Percentiles rank a stretch among this genome's conserved stretches.
Evolutionary conservation across 2,329 filamentous ascomycete species (phyloP).

Genomic region (Hymenoscyphus repandus): DNA sequence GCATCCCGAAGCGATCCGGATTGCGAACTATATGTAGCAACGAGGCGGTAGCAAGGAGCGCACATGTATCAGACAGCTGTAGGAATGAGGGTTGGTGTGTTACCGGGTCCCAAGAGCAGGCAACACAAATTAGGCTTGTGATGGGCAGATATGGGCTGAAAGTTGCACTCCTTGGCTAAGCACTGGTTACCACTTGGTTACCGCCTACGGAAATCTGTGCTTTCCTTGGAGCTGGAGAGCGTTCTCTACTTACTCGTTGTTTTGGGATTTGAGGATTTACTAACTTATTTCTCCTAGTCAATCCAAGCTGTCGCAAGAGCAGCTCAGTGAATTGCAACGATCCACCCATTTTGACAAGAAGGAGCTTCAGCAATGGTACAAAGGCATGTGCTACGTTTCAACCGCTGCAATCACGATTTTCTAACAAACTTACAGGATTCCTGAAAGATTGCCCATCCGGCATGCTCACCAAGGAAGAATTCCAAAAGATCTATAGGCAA

Average conservation of each 20-base stretch:
- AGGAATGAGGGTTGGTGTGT: too few species aligned
- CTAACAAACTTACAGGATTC: slow-evolving; percentile 59
- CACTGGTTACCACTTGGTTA: too few species aligned
- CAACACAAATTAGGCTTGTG: too few species aligned
- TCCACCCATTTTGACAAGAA: slow-evolving; percentile 99
- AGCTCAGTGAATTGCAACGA: slow-evolving; percentile 92
- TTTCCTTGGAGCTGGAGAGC: background rate
- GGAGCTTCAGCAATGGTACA: slow-evolving; percentile 99
- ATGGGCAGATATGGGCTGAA: too few species aligned
- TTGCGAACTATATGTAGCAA: too few species aligned
- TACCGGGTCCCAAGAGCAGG: too few species aligned
- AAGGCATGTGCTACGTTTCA: slow-evolving; percentile 60
- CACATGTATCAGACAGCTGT: too few species aligned
- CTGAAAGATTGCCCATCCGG: slow-evolving; percentile 97
- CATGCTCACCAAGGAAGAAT: slow-evolving; percentile 96
- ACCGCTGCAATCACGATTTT: background rate
- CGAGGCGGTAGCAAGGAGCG: too few species aligned
- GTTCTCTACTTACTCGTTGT: background rate
- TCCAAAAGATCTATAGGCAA: slow-evolving; percentile 99
- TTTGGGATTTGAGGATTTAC: background rate
- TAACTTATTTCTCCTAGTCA: slow-evolving; percentile 54
- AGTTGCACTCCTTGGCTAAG: too few species aligned
- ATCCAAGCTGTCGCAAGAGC: slow-evolving; percentile 95
- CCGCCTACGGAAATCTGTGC: too few species aligned
- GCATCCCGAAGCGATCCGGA: too few species aligned